These are phyloP conservation scores for Balansia obtecta DNA, from an alignment of 2,329 filamentous ascomycete species.

Conservation along the genomic window DNA sequence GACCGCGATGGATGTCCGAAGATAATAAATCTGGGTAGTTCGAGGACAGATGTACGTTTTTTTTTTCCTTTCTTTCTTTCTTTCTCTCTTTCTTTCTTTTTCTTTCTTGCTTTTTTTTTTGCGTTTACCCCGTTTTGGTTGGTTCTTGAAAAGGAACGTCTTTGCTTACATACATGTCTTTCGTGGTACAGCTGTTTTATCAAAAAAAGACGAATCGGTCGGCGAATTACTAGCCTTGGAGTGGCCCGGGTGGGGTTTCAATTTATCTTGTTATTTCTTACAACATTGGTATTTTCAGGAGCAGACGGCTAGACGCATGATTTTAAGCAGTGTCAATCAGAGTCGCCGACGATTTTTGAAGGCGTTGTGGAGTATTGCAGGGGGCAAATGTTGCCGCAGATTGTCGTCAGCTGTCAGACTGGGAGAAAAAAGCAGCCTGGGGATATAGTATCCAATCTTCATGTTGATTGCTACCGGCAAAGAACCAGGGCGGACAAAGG, in stretches of 20 bases:
- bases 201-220: constrained; percentile 55
- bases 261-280: background rate
- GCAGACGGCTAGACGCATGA: background rate
- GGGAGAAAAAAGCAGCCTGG: no score
- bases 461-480: no score
- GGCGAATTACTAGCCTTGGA: constrained; percentile 37
- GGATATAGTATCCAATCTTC: no score
- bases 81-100: no score
- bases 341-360: no score
- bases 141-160: no score
- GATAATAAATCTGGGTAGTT: constrained; percentile 96
- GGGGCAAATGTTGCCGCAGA: no score
- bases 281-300: background rate
- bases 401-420: no score
- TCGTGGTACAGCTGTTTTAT: constrained; percentile 39
- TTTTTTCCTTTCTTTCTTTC: no score
- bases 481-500: no score
- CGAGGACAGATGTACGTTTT: constrained; percentile 76
- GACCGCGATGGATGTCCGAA: constrained; percentile 96
- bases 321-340: background rate
- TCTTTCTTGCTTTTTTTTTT: no score
- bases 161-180: constrained; percentile 2
- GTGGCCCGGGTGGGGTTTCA: constrained; percentile 35
- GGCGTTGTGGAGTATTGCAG: no score
- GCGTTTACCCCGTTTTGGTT: background rate